Conservation (phyloP, 2,329 filamentous ascomycete species). For the Aurifilum marmelostoma region DNA sequence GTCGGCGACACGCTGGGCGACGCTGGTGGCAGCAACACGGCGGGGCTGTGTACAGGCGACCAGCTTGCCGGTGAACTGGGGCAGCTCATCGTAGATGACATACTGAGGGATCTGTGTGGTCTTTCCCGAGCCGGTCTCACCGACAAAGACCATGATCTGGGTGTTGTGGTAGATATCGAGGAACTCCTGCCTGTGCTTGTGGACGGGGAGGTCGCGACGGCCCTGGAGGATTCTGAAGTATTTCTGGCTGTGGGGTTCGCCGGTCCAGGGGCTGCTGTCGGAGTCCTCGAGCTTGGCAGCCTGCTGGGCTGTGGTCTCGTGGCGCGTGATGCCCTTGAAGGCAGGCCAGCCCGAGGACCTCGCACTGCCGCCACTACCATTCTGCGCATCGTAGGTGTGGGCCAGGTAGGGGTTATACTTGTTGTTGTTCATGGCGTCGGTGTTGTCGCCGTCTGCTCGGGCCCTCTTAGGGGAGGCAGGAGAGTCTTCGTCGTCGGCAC, state of each 20-base stretch:
- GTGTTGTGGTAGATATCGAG: conserved; percentile 88
- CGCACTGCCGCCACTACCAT: conserved; percentile 39
- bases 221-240: conserved; percentile 90
- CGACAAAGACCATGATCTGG: conserved; percentile 97
- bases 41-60: conserved; percentile 97
- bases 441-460: conserved; percentile 32
- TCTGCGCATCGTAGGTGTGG: conserved; percentile 69
- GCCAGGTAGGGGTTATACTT: conserved; percentile 83
- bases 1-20: conserved; percentile 95
- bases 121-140: conserved; percentile 98
- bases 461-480: conserved; percentile 37
- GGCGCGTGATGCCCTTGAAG: conserved; percentile 71
- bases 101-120: conserved; percentile 99
- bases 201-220: conserved; percentile 84
- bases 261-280: conserved; percentile 84
- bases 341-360: conserved; percentile 43
- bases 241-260: conserved; percentile 72
- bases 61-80: conserved; percentile 82
- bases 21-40: conserved; percentile 97
- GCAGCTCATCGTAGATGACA: conserved; percentile 94
- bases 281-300: conserved; percentile 77
- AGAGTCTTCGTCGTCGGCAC: conserved; percentile 47
- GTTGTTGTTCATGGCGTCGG: conserved; percentile 28
- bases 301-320: conserved; percentile 77
- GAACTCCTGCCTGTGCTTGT: conserved; percentile 94